Base-by-base conservation (phyloP, 106 monocot species). In the Posidonia australis region DNA sequence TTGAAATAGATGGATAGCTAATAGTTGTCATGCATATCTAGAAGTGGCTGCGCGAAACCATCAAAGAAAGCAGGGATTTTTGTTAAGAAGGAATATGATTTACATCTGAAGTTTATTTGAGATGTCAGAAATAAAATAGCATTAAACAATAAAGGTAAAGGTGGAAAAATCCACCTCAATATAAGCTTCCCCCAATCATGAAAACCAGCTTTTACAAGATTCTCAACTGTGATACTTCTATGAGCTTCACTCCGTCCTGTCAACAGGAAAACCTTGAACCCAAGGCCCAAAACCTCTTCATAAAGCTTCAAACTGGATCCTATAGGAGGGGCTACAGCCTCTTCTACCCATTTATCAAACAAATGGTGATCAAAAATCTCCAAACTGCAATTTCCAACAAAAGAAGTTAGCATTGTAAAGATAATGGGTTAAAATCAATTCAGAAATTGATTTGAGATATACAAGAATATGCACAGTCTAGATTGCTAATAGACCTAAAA, bases 241-340 rank as follows among this genome's bases (percentile, higher is more conserved):
- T 92, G 88, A 32, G 21, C 76, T 74, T 92, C 92, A 69, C 80
- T 77, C 46, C 92, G 67, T 42, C 92, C 92, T 9, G 88, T 88
- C 57, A 92, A 58, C 62, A 92, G 54, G 62, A 92, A 58, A 23
- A 83, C 61, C 80, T 85, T 88, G 74, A 88, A 82, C 0, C 92
- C 92, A 29, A 85, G 46, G 13, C 48, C 30, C 44, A 70, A 46
- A 23, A 92, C 64, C 51, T 84, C 84, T 25, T 79, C 58, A 66
- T 92, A 92, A 25, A 92, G 55, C 48, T 72, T 74, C 70, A 82
- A 54, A 58, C 88, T 83, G 29, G 80, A 82, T 51, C 51, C 32
- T 28, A 92, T 79, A n/a, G 88, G 78, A 54, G 88, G 88, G 72
- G 92, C 92, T 26, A 32, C 74, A 55, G 69, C 82, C 58, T 67